Conservation (phyloP, 352 stramenopile species). For the Phytopythium sindhum region DNA sequence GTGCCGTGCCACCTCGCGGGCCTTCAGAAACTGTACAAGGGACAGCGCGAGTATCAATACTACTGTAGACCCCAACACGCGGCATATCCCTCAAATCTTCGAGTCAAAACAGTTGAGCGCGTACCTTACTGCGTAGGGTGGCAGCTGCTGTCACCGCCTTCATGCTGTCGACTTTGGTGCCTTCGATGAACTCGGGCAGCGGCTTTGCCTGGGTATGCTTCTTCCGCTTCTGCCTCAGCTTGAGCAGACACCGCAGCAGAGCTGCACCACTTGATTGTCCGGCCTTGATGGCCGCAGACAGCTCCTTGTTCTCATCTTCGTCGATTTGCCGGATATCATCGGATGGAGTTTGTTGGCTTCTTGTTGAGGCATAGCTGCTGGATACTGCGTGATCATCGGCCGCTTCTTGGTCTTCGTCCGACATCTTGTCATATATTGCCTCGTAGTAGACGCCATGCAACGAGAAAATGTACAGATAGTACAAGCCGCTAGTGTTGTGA, state of each 20-base stretch:
- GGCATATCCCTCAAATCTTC: too few species aligned
- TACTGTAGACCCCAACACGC: too few species aligned
- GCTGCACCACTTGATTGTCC: conserved; percentile 7
- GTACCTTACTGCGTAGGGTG: conserved; percentile 44
- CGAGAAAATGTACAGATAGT: conserved; percentile 37
- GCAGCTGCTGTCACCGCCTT: conserved; percentile 31
- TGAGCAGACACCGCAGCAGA: conserved; percentile 36
- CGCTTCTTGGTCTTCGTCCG: not conserved
- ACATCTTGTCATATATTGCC: not conserved
- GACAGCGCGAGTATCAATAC: too few species aligned
- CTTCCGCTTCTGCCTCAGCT: conserved; percentile 37
- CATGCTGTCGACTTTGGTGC: conserved; percentile 23
- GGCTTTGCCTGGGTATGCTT: conserved; percentile 12
- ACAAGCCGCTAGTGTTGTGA: conserved; percentile 5
- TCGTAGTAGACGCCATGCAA: conserved; percentile 40
- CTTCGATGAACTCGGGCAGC: conserved; percentile 31
- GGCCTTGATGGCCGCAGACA: not conserved
- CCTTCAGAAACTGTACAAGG: conserved; percentile 28
- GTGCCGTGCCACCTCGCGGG: conserved; percentile 28
- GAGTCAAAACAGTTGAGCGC: not conserved
- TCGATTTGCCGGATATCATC: not conserved
- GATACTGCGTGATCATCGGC: not conserved
- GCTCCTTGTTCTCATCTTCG: conserved; percentile 6
- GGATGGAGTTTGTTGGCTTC: not conserved
- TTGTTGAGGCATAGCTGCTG: too few species aligned